Evolutionary conservation across 345 rosid species (phyloP).

Genomic region (Populus pruinosa): DNA sequence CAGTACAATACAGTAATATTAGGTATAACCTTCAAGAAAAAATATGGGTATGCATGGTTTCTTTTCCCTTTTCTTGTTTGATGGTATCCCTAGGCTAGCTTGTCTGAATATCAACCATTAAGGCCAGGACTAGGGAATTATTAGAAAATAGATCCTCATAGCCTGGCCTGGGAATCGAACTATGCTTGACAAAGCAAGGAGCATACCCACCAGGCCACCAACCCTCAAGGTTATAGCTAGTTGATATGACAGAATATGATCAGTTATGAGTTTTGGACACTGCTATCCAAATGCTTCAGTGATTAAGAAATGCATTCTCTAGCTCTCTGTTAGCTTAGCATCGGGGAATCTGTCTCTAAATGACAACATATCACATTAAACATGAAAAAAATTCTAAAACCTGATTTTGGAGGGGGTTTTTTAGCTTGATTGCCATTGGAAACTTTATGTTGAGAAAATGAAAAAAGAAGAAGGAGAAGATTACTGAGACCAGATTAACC

Average conservation of each 20-base stretch:
- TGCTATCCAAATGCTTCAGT: not conserved
- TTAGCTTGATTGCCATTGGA: not conserved
- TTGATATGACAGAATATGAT: not conserved
- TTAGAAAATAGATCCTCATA: not conserved
- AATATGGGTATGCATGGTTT: not conserved
- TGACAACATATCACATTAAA: not conserved
- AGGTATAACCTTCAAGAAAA: not conserved
- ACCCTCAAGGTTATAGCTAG: not conserved
- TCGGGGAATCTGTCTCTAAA: not conserved
- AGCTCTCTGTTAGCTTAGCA: not conserved
- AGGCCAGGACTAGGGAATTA: not conserved
- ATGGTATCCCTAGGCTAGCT: not conserved
- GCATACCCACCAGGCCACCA: not conserved
- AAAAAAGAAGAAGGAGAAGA: not conserved
- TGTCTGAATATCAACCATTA: not conserved
- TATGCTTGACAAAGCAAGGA: not conserved
- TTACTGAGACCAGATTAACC: not conserved
- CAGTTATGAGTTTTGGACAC: not conserved
- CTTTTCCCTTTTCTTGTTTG: not conserved
- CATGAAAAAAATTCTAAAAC: not conserved
- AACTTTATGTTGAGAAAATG: not conserved
- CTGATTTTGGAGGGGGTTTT: not conserved
- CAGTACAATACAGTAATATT: not conserved
- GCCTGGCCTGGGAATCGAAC: not conserved
- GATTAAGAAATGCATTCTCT: not conserved